Evolutionary conservation across 208 protist genomes (phyloP).

Genomic region (Vickermania spadyakhi): DNA sequence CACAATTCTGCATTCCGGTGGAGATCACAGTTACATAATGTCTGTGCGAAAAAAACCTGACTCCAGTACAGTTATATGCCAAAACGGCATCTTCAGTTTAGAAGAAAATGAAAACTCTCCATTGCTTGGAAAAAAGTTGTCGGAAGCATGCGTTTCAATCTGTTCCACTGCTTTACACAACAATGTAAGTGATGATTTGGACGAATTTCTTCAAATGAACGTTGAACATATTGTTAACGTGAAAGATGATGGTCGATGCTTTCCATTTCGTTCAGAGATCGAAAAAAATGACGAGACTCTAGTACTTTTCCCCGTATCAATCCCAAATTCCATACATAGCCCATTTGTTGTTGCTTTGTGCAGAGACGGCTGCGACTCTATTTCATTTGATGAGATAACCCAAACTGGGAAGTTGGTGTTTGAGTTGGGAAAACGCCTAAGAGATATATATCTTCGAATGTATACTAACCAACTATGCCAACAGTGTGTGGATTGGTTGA

Average conservation of each 20-base stretch:
- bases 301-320: slow-evolving; percentile 23
- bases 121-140: slow-evolving; percentile 16
- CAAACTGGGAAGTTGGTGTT: slow-evolving; percentile 16
- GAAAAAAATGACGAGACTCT: slow-evolving; percentile 23
- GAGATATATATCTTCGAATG: slow-evolving; percentile 11
- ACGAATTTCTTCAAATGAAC: slow-evolving; percentile 13
- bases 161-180: slow-evolving; percentile 17
- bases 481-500: slow-evolving; percentile 45
- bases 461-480: slow-evolving; percentile 19
- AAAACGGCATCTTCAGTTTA: slow-evolving; percentile 26
- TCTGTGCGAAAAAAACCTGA: slow-evolving; percentile 18
- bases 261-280: slow-evolving; percentile 12
- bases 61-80: slow-evolving; percentile 23
- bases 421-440: slow-evolving; percentile 10
- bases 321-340: slow-evolving; percentile 8
- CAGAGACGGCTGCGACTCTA: slow-evolving; percentile 8
- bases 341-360: slow-evolving; percentile 24
- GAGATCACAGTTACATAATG: slow-evolving; percentile 36
- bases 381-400: slow-evolving; percentile 12
- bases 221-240: slow-evolving; percentile 20
- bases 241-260: slow-evolving; percentile 11
- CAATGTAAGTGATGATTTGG: slow-evolving; percentile 2
- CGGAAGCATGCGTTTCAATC: slow-evolving; percentile 19
- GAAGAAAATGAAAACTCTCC: slow-evolving; percentile 1
- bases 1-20: slow-evolving; percentile 21